phyloP scores from a whole-genome alignment of 2,329 filamentous ascomycete species.

The Lomentospora prolificans region DNA sequence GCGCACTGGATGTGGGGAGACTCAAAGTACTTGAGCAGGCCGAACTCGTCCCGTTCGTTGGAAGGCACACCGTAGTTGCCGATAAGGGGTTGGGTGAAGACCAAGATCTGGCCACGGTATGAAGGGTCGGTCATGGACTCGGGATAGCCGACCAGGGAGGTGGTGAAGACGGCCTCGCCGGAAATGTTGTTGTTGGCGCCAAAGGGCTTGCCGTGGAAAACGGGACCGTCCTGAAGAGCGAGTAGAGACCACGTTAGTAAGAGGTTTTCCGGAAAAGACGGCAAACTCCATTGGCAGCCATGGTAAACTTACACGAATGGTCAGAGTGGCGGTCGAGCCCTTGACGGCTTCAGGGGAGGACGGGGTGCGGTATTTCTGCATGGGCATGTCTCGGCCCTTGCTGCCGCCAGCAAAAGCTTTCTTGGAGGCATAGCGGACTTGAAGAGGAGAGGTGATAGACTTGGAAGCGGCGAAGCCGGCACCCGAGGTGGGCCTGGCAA shows the following conservation, averaged over 20 bases:
- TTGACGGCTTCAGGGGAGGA: conserved; percentile 16
- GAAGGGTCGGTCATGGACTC: conserved; percentile 88
- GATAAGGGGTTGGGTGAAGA: conserved; percentile 96
- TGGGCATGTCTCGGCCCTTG: conserved; percentile 53
- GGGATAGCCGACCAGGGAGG: conserved; percentile 93
- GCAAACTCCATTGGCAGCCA: no score
- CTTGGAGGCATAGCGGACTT: conserved; percentile 28
- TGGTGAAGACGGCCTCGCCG: conserved; percentile 97
- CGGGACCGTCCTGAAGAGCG: conserved; percentile 64
- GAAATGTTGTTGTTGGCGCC: conserved; percentile 95
- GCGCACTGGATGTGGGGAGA: conserved; percentile 95
- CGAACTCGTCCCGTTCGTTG: conserved; percentile 71
- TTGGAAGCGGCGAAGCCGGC: conserved; percentile 27
- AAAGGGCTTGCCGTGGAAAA: conserved; percentile 94
- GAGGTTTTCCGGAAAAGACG: no score
- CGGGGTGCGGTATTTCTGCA: conserved; percentile 9
- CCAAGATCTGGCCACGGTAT: conserved; percentile 88
- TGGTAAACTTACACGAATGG: conserved; percentile 63
- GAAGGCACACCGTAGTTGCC: conserved; percentile 98
- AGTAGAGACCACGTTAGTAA: conserved; percentile 14
- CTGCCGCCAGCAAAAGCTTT: conserved; percentile 40
- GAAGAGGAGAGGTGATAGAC: conserved; percentile 8
- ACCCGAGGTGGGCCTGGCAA: conserved; percentile 43
- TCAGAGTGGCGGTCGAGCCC: conserved; percentile 62
- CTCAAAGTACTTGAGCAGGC: conserved; percentile 95